Percentiles rank a stretch among this genome's conserved stretches.
Conservation (phyloP, 768 basidiomycete genomes). For the Agaricus subrufescens region DNA sequence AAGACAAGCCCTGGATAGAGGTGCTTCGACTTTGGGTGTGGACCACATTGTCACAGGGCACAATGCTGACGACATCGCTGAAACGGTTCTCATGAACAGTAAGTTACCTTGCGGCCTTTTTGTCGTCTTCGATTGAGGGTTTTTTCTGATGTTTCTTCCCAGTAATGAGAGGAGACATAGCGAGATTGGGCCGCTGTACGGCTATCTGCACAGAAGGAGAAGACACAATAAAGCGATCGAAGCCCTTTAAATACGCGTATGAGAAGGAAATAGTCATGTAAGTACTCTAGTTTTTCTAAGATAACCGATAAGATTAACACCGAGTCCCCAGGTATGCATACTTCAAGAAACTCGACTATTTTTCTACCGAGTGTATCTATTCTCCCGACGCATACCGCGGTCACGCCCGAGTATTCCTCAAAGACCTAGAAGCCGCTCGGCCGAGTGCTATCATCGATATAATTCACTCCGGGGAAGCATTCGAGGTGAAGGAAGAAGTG, state of each 20-base stretch:
- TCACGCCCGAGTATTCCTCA: constrained; percentile 90
- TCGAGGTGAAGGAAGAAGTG: constrained; percentile 82
- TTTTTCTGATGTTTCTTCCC: constrained; percentile 1
- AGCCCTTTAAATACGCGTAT: constrained; percentile 99
- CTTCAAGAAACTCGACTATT: constrained; percentile 98
- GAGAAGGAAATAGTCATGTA: constrained; percentile 99
- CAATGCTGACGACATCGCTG: constrained; percentile 98
- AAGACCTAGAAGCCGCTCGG: constrained; percentile 90
- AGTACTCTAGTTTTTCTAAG: constrained; percentile 16
- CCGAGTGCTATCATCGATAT: constrained; percentile 97
- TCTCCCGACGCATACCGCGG: constrained; percentile 98
- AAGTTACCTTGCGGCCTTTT: constrained; percentile 20
- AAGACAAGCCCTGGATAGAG: constrained; percentile 92
- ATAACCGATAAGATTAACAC: not conserved
- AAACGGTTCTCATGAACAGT: constrained; percentile 99
- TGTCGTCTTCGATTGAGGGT: not conserved
- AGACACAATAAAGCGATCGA: constrained; percentile 93
- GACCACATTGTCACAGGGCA: constrained; percentile 99
- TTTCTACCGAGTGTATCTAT: constrained; percentile 99
- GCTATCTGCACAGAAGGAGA: constrained; percentile 94
- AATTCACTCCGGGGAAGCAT: constrained; percentile 93
- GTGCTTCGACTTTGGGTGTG: constrained; percentile 81
- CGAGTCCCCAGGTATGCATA: constrained; percentile 80
- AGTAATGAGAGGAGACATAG: constrained; percentile 99
- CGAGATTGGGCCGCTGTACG: constrained; percentile 90